A percentile compares a stretch with the other conserved stretches of the same genome.
Evolutionary conservation across 305 asterid genomes (phyloP).

Genomic region (Fraxinus sp.): DNA sequence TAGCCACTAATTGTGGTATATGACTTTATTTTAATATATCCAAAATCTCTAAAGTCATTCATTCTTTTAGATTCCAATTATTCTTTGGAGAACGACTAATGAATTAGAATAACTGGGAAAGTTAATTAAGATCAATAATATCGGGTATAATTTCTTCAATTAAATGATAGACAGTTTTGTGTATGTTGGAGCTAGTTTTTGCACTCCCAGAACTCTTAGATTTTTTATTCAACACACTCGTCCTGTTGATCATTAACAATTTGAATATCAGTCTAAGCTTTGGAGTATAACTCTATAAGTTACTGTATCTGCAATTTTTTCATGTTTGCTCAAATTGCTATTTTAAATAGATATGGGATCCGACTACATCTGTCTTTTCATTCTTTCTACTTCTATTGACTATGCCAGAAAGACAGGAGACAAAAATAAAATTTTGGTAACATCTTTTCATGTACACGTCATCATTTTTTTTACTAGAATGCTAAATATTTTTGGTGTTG

Average conservation of each 20-base stretch:
- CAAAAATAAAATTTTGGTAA: background rate
- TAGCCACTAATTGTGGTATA: constrained; percentile 6
- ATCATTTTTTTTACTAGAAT: background rate
- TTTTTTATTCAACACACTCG: background rate
- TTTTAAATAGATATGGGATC: background rate
- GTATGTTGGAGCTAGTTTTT: background rate
- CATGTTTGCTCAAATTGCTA: background rate
- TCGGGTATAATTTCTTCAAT: background rate
- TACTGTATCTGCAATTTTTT: background rate
- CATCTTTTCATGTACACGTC: background rate
- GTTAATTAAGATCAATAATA: background rate
- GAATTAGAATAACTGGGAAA: background rate
- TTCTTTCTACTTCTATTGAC: background rate
- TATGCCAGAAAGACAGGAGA: background rate
- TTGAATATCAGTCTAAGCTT: background rate
- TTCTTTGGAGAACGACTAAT: background rate
- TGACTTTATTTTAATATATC: background rate
- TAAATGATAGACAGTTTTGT: background rate
- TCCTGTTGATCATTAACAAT: background rate
- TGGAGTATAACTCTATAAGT: background rate
- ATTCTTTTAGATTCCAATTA: background rate
- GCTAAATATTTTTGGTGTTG: background rate
- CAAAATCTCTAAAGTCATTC: background rate
- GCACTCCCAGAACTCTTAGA: background rate
- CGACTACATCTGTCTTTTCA: background rate